Conservation (phyloP, 495 filamentous ascomycete species). For the Cercophora samala region DNA sequence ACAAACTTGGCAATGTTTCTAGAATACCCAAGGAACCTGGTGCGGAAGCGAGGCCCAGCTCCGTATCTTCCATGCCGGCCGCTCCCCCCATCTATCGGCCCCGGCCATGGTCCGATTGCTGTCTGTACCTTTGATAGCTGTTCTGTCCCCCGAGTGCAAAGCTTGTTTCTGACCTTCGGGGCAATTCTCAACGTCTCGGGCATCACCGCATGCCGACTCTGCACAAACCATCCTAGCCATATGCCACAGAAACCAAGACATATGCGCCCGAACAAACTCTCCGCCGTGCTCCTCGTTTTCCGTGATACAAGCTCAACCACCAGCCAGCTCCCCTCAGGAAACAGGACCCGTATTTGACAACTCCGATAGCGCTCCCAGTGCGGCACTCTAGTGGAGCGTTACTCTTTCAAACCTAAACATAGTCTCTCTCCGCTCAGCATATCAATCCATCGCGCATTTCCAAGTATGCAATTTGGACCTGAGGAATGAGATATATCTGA, state of each 20-base stretch:
- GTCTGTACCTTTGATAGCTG: not conserved
- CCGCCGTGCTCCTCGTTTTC: not conserved
- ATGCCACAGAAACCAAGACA: not conserved
- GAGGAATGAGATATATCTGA: not conserved
- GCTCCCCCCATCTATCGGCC: not conserved
- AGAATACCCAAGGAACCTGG: not conserved
- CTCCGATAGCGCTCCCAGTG: not conserved
- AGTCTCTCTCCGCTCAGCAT: not conserved
- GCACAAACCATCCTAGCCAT: not conserved
- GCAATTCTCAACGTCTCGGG: conserved; percentile 1
- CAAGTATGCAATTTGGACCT: not conserved
- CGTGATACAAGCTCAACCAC: not conserved
- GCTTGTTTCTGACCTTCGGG: not conserved
- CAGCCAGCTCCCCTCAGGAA: not conserved
- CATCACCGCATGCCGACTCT: conserved; percentile 3
- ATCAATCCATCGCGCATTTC: conserved; percentile 2
- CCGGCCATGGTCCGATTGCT: not conserved
- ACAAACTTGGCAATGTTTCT: not conserved
- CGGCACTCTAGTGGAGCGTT: not conserved
- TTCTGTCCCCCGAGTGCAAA: not conserved
- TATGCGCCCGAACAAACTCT: not conserved
- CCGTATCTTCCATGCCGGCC: not conserved
- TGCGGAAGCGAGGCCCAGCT: not conserved
- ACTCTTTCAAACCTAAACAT: not conserved
- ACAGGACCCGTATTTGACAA: not conserved